A percentile compares a stretch with the other conserved stretches of the same genome.
These are phyloP conservation scores for Colletotrichum sp. DNA, from an alignment of 2,329 filamentous ascomycete genomes.

Conservation along the genomic window DNA sequence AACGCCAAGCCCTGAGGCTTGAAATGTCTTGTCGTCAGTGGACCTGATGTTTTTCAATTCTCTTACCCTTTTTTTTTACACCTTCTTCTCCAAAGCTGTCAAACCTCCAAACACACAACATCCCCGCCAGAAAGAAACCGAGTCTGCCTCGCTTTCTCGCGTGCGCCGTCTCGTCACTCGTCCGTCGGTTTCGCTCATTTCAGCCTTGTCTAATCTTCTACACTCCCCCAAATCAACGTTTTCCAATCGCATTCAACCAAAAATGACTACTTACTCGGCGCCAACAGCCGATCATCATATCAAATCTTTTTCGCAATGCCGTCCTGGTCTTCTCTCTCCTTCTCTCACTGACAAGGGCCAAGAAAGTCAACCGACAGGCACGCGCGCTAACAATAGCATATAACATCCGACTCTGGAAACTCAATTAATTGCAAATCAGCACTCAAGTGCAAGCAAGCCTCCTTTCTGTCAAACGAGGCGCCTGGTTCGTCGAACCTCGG, in stretches of 20 bases:
- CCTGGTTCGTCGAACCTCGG: background rate
- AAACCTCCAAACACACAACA: background rate
- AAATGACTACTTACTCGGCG: background rate
- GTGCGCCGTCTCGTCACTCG: background rate
- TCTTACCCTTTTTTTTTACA: background rate
- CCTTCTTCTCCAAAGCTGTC: background rate
- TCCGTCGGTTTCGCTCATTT: background rate
- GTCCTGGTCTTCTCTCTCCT: background rate
- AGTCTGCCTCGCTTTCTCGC: background rate
- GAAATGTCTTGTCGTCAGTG: background rate
- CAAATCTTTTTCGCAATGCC: background rate
- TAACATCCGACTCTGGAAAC: background rate
- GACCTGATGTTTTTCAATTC: background rate
- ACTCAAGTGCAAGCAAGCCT: background rate
- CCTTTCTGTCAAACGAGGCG: background rate
- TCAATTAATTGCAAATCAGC: slow-evolving; percentile 3
- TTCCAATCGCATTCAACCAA: background rate
- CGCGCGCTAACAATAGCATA: background rate
- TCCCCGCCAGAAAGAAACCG: background rate
- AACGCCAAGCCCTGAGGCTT: background rate
- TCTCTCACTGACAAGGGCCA: background rate
- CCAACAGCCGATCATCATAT: background rate
- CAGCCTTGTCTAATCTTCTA: background rate
- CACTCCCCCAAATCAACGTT: background rate
- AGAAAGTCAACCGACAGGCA: background rate